These are phyloP conservation scores for Sporothrix protearum DNA, from an alignment of 2,329 filamentous ascomycete genomes.

Conservation along the genomic window DNA sequence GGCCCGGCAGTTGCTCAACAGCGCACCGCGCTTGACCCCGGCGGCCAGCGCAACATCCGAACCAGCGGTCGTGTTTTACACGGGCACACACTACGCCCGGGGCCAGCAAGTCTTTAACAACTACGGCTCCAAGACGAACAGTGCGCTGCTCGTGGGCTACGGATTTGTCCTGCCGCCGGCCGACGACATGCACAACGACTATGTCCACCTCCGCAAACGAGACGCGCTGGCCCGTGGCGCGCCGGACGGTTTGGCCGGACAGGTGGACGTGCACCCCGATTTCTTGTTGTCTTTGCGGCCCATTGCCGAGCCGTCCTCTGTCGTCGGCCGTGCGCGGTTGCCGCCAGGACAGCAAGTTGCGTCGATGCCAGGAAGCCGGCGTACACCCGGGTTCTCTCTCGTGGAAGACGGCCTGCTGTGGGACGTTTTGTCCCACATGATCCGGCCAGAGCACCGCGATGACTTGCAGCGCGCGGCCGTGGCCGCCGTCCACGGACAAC, in stretches of 20 bases:
- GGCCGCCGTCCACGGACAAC: background rate
- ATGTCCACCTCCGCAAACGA: slow-evolving; percentile 54
- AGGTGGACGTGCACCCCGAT: slow-evolving; percentile 32
- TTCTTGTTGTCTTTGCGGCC: slow-evolving; percentile 54
- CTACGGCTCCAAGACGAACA: slow-evolving; percentile 71
- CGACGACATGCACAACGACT: slow-evolving; percentile 54
- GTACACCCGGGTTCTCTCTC: slow-evolving; percentile 24
- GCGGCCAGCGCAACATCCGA: background rate
- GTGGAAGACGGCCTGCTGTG: slow-evolving; percentile 53
- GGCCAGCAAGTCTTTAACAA: slow-evolving; percentile 65
- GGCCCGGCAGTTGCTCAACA: background rate
- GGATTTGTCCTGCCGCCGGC: slow-evolving; percentile 56
- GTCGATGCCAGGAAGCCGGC: background rate
- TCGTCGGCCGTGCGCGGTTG: background rate
- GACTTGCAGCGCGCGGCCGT: slow-evolving; percentile 24
- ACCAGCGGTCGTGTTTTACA: slow-evolving; percentile 40
- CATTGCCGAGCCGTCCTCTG: slow-evolving; percentile 36
- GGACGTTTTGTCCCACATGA: slow-evolving; percentile 44
- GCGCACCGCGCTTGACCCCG: background rate
- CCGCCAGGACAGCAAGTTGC: background rate
- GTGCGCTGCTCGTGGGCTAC: slow-evolving; percentile 63
- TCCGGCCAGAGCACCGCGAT: slow-evolving; percentile 32
- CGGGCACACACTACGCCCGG: slow-evolving; percentile 43
- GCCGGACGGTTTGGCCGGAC: slow-evolving; percentile 19
- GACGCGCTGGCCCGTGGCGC: slow-evolving; percentile 26